phyloP scores from a whole-genome alignment of 1,139 yeast genomes.

The Nakaseomyces kungkrabaensis region DNA sequence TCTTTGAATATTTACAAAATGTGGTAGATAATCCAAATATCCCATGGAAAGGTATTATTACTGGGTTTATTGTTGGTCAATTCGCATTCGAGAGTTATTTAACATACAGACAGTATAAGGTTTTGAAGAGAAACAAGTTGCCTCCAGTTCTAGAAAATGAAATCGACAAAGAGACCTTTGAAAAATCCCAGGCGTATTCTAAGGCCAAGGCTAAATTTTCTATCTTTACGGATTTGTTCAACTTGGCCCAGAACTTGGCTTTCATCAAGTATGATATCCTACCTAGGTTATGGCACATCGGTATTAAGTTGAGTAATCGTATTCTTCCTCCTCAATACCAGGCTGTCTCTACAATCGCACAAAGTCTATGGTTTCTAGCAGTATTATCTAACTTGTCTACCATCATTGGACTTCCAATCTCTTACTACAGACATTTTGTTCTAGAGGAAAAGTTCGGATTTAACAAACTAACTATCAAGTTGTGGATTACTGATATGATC shows the following conservation, averaged over 20 bases:
- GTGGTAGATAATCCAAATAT: slow-evolving; percentile 44
- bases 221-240: slow-evolving; percentile 43
- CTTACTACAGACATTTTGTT: slow-evolving; percentile 72
- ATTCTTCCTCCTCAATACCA: slow-evolving; percentile 30
- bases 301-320: slow-evolving; percentile 34
- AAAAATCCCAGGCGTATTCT: slow-evolving; percentile 70
- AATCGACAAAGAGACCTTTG: slow-evolving; percentile 61
- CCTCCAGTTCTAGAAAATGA: slow-evolving; percentile 60
- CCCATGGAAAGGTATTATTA: slow-evolving; percentile 68
- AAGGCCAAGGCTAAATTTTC: slow-evolving; percentile 72
- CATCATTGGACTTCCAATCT: slow-evolving; percentile 51
- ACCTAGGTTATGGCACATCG: slow-evolving; percentile 55
- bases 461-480: slow-evolving; percentile 64
- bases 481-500: slow-evolving; percentile 64
- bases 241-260: slow-evolving; percentile 47
- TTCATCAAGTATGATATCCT: slow-evolving; percentile 52
- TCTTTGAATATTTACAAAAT: background rate
- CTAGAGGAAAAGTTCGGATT: slow-evolving; percentile 89
- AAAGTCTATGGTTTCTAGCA: slow-evolving; percentile 56
- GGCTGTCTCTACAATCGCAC: slow-evolving; percentile 48
- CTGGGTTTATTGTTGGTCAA: slow-evolving; percentile 70
- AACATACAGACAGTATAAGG: slow-evolving; percentile 66
- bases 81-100: slow-evolving; percentile 66
- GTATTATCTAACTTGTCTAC: slow-evolving; percentile 41
- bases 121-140: slow-evolving; percentile 43